Evolutionary conservation across 179 eudicot species (phyloP), one percentile per base, ranked within the genome.

Genomic region (Silene noctiflora): DNA sequence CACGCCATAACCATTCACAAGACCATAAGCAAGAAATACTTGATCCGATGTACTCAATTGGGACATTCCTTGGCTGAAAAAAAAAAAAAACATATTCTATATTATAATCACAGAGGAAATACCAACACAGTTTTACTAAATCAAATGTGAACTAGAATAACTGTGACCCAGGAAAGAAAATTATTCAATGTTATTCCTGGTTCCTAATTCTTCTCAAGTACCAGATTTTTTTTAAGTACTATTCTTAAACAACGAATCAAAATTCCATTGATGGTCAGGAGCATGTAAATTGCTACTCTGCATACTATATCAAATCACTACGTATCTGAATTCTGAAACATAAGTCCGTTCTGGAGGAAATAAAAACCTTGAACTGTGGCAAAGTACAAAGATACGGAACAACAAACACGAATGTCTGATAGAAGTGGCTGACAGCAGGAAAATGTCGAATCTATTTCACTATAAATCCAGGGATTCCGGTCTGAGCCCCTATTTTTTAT

Each of bases 11-110:
- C 11, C 46, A 39, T 8, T 39, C 46, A 39, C 46, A 39, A 39
- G 46, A 39, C 55, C 20, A 21, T 12, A 39, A 42, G 29, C 3
- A 13, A 35, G 24, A n/a, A 4, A 20, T 10, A 21, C 25, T 39
- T 33, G 53, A 10, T 67, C 71, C 0, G 56, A n/a, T 42, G 33
- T 3, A 35, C 25, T 71, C 74, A 71, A 2, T 71, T 71, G 44
- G 74, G 24, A 71, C 46, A 53, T 27, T 71, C 62, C 24, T 71
- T 6, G 62, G 74, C 74, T 71, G 63, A 39, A 55, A 55, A 53
- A 53, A 5, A 21, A 21, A 0, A 13, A 13, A 13, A 39, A 39
- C 7, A 35, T 0, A 7, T 8, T 39, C 46, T 7, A 39, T 20
- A 3, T 7, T n/a, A 21, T 21, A 69, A 31, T 68, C 35, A 69